Evolutionary conservation across 2,329 filamentous ascomycete species (phyloP), one percentile per base, ranked within the genome.

Genomic region (Fusarium sp.): DNA sequence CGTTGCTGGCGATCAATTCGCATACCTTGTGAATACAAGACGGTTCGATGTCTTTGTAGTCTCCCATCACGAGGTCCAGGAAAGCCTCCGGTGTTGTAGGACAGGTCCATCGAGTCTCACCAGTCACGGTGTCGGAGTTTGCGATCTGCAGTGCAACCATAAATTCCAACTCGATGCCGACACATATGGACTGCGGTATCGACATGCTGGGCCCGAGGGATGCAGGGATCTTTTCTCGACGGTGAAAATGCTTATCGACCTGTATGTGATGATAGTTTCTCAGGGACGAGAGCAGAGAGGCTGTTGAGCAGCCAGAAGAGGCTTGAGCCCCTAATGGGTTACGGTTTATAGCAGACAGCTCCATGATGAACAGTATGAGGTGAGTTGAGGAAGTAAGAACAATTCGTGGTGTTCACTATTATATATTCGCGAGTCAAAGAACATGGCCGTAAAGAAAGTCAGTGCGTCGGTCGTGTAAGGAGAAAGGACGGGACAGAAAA

Each of bases 91-190:
- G 47, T 24, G 66, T 63, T 26, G 64, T 61, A 47, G 54, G 61
- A 55, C 67, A 76, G 31, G 28, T 38, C 74, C 73, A 68, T 61
- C 69, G 65, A 56, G 36, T 41, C 28, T 70, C 58, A 33, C 51
- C 35, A 54, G 28, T n/a, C 53, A 31, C 50, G 38, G 33, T 47
- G 26, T 59, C 48, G 47, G 70, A 57, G 33, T 61, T 39, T 30
- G 45, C 26, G 18, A 50, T 44, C 55, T 69, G 67, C 31, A 77
- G 66, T 35, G 74, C 71, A 42, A 77, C 70, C 54, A 79, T 65
- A 41, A 78, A 79, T 59, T 79, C 78, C 28, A 79, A 50, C 71
- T 79, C 78, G 30, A 79, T 58, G 15, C 78, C 78, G 20, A 79
- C 38, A 11, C 62, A 72, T 45, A 77, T 50, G 9, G 71, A 71